Base-by-base conservation (phyloP, 1,139 yeast species). In the Saccharomyces hybrid region DNA sequence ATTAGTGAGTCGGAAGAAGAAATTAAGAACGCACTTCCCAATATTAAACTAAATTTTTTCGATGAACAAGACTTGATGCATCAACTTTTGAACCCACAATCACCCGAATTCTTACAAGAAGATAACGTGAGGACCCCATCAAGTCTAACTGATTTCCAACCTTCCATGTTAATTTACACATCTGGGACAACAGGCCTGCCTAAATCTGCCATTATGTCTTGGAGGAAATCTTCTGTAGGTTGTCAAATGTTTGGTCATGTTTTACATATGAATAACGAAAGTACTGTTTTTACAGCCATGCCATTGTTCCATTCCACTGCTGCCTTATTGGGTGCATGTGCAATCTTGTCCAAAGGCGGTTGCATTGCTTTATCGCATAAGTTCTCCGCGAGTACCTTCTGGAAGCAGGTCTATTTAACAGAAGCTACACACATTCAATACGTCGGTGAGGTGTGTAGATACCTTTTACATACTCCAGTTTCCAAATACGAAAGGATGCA, bases 101-200 rank as follows among this genome's bases (percentile, higher is more conserved):
- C 81, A 21, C 81, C 83, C 2, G 72, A 73, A 58, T 78, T 78
- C 61, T 73, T 89, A 61, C 83, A 85, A 54, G 73, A 77, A 0
- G 83, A 83, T 63, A 58, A 70, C 2, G 71, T 80, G 8, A 79
- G 93, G 72, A 79, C 86, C 60, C 79, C 80, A 3, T 51, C 52
- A 8, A 72, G 71, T 5, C 82, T 81, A 57, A 69, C 74, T 7
- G 88, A 84, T 66, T 80, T 76, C 62, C 81, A 82, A 56, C 80
- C 93, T 9, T 84, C 88, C 38, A 79, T 85, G 58, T 77, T 88
- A 63, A 88, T 93, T 56, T 91, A 86, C 69, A 93, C 99, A 1
- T 87, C 96, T 0, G 99, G 99, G 49, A 91, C 98, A 8, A 89
- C 98, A 0, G 98, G 98, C 0, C 73, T 90, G 60, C 98, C 99